Evolutionary conservation across 2,329 filamentous ascomycete species (phyloP), one percentile per base, ranked within the genome.

Genomic region (Alternaria postmessia): DNA sequence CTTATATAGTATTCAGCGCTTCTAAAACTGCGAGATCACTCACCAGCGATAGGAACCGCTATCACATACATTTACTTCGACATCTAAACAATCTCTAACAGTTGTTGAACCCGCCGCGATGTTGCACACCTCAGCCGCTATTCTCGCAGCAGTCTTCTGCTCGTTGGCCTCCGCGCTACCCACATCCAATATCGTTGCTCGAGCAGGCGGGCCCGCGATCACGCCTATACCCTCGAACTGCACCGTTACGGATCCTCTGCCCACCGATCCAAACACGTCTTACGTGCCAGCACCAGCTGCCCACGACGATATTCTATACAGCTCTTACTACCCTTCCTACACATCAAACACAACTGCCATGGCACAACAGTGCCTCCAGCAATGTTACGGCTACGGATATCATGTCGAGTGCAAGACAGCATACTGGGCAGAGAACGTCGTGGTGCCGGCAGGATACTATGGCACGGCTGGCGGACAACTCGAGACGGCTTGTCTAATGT

Each of bases 371-470:
- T 81, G 79, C 61, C 68, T 76, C 4, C 54, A 80, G 60, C 79
- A 81, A 61, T 81, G 80, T 67, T 78, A 81, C 55, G 79, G 79
- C 12, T 78, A 76, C 46, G 79, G 79, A 11, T 65, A 72, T 41
- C 59, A 59, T n/a, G 64, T 62, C 9, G 63, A 76, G 39, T 81
- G 80, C 67, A 75, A 75, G 56, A 68, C 69, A 8, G 75, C 73
- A 3, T 77, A 74, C 30, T 74, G 79, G 70, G 78, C 75, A 2
- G 70, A 80, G 48, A 72, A 78, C n/a, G 67, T 80, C n/a, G 63
- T 65, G 14, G 67, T 72, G 8, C 79, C 79, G 8, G 59, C 67
- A n/a, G 73, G 71, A 2, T 79, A 75, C 43, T 74, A 72, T 47
- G 77, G 75, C 6, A 65, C 67, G 2, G 38, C 64, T 7, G 75